Evolutionary conservation across 2,329 filamentous ascomycete species (phyloP).

Genomic region (Fonsecaea pedrosoi): DNA sequence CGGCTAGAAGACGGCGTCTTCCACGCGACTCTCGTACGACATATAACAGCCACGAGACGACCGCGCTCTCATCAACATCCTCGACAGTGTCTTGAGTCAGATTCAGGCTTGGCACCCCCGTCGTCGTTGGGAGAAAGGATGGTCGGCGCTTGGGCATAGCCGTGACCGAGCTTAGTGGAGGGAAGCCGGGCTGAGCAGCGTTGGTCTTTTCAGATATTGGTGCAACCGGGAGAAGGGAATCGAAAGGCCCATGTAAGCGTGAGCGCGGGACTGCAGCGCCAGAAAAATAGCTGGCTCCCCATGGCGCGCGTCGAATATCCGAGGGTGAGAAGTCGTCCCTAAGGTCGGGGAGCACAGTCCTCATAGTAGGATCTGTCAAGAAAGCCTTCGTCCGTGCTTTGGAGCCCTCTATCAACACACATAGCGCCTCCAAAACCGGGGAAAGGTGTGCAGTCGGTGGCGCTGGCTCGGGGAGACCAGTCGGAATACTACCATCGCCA

Average conservation of each 20-base stretch:
- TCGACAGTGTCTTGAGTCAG: slow-evolving; percentile 49
- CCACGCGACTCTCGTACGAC: slow-evolving; percentile 65
- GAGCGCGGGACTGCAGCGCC: slow-evolving; percentile 58
- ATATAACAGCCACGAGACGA: slow-evolving; percentile 76
- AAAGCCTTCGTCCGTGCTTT: slow-evolving; percentile 77
- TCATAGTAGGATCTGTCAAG: slow-evolving; percentile 70
- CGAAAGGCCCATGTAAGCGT: slow-evolving; percentile 63
- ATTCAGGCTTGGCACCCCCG: slow-evolving; percentile 37
- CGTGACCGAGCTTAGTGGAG: slow-evolving; percentile 58
- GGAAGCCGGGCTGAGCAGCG: slow-evolving; percentile 57
- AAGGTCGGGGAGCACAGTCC: slow-evolving; percentile 70
- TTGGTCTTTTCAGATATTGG: slow-evolving; percentile 46
- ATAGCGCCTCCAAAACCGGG: slow-evolving; percentile 77
- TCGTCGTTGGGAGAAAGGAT: slow-evolving; percentile 45
- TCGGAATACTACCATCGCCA: slow-evolving; percentile 61
- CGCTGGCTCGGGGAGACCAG: slow-evolving; percentile 68
- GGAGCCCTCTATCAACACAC: slow-evolving; percentile 78
- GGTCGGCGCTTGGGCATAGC: slow-evolving; percentile 47
- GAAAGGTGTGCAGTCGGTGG: slow-evolving; percentile 66
- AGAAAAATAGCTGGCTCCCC: slow-evolving; percentile 61
- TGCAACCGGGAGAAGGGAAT: slow-evolving; percentile 66
- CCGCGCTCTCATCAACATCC: slow-evolving; percentile 71
- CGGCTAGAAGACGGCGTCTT: slow-evolving; percentile 70
- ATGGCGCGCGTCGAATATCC: slow-evolving; percentile 58
- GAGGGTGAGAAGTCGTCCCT: slow-evolving; percentile 59